Base-by-base conservation (phyloP, 2,329 filamentous ascomycete genomes). In the Trichoderma oligosporum region DNA sequence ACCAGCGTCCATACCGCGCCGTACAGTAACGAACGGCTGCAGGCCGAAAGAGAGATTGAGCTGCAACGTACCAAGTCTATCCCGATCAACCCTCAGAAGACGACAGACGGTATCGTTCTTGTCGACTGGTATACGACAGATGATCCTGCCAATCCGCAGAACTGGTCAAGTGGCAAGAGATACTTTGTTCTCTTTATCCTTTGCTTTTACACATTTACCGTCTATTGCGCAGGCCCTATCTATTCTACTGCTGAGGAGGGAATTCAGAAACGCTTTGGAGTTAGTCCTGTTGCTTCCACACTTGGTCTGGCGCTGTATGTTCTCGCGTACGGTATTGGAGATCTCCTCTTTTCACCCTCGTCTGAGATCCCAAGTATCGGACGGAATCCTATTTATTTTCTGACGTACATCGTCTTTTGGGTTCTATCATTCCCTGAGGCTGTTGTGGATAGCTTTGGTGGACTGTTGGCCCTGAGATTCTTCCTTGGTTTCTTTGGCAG, bases 401-500 rank as follows among this genome's bases (percentile, higher is more conserved):
- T 56, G 16, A 56, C 53, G 4, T 47, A 35, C 22, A 38, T 47
- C 24, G 27, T 56, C 4, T 56, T 36, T 14, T 44, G 41, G 33
- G 33, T 38, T 27, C 11, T 56, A 6, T 39, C 53, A 2, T 46
- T 56, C 11, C 41, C 41, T 1, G 41, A 35, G 6, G 33, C 53
- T 2, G 33, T 47, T 25, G 44, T 47, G 1, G 24, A 56, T 31
- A 39, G 31, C 5, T 56, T 47, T 22, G 48, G 48, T 41, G 83
- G 83, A 0, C 74, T 90, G 8, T 76, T 87, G 62, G 81, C 86
- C 3, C 72, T 84, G 2, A 77, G 84, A 1, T 86, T 86, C 69
- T 68, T 86, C 3, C 81, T 82, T 57, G 84, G 83, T 1, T 85
- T 87, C 73, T 84, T 86, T 61, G 84, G 84, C 6, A 81, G 77